Evolutionary conservation across 2,329 filamentous ascomycete genomes (phyloP).

Genomic region (Aulographum hederae): DNA sequence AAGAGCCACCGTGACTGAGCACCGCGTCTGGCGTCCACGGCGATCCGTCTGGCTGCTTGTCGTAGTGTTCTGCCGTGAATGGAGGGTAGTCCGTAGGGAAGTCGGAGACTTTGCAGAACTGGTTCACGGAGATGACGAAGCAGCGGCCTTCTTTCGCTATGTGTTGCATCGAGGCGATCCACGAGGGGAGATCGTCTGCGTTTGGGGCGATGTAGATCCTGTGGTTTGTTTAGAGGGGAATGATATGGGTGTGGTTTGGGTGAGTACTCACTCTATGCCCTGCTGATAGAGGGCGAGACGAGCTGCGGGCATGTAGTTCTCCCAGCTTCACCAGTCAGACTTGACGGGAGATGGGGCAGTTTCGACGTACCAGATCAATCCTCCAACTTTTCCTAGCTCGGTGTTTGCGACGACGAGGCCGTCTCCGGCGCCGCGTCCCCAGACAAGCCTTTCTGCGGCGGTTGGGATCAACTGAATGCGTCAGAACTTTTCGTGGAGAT

Average conservation of each 20-base stretch:
- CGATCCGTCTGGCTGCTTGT: constrained; percentile 19
- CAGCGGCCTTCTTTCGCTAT: constrained; percentile 27
- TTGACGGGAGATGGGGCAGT: neutral
- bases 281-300: constrained; percentile 24
- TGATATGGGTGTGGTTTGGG: neutral
- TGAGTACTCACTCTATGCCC: constrained; percentile 18
- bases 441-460: constrained; percentile 21
- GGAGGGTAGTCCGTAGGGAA: constrained; percentile 24
- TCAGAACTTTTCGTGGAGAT: neutral
- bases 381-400: constrained; percentile 22
- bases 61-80: constrained; percentile 19
- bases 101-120: constrained; percentile 22
- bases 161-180: constrained; percentile 25
- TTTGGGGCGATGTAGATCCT: constrained; percentile 14
- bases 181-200: constrained; percentile 13
- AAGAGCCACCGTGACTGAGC: constrained; percentile 22
- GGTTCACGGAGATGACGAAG: constrained; percentile 24
- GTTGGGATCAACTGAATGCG: constrained; percentile 19
- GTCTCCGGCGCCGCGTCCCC: constrained; percentile 22
- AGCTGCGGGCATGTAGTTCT: constrained; percentile 27
- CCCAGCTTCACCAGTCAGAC: constrained; percentile 14
- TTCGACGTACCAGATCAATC: constrained; percentile 19
- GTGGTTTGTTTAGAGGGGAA: neutral
- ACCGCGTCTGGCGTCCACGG: constrained; percentile 19
- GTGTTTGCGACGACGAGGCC: constrained; percentile 21